Base-by-base conservation (phyloP, 257 asterid genomes). In the Thymus quinquecostatus region DNA sequence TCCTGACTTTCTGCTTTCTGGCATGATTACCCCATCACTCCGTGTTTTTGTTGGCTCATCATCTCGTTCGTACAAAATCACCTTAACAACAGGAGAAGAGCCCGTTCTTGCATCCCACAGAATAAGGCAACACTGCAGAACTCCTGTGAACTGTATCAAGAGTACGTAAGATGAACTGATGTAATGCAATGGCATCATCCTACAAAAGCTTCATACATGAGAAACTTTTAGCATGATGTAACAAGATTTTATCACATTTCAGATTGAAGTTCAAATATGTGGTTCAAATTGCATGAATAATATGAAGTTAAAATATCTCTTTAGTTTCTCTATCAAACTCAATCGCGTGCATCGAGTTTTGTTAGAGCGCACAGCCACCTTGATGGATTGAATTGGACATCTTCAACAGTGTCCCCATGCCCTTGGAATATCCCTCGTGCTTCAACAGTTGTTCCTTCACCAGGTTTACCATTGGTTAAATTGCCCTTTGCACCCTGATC, bases 41-140 rank as follows among this genome's bases (percentile, higher is more conserved):
- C 21, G 0, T 21, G 21, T 21, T 0, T 21, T 21, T 21, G 21
- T 21, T 21, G 21, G 21, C 21, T n/a, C n/a, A n/a, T n/a, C n/a
- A n/a, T n/a, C n/a, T n/a, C n/a, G n/a, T n/a, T n/a, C n/a, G n/a
- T n/a, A n/a, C n/a, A n/a, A n/a, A n/a, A n/a, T n/a, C n/a, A n/a
- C n/a, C n/a, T n/a, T n/a, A n/a, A n/a, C n/a, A n/a, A n/a, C n/a
- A n/a, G n/a, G n/a, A n/a, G n/a, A 69, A 74, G 79, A 40, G 73
- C 97, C 91, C 74, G 81, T 80, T 84, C 98, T 83, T 64, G 95
- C 92, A 78, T 92, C 97, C 98, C 98, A n/a, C 40, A 92, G 85
- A 57, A 92, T 88, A 62, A 92, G 92, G 85, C 98, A 78, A 92
- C 97, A 69, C 98, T 92, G 69, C 98, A 92, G 80, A 92, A 92